Percentiles rank a stretch among this genome's conserved stretches.
phyloP scores from a whole-genome alignment of 108 stramenopile species.

The Epipyxis sp. region DNA sequence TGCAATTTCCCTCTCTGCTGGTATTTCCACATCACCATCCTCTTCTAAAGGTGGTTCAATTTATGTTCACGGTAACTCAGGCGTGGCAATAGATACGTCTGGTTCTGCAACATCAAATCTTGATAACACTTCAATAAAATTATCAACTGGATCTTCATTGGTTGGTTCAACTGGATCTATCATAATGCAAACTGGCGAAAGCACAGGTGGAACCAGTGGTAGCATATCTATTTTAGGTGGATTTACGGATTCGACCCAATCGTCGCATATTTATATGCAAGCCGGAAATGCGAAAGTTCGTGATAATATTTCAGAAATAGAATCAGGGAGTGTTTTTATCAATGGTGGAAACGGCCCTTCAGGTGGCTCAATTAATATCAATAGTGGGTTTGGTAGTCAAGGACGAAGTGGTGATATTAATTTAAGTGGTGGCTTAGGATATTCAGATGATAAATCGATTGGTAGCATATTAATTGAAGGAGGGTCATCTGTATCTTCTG shows the following conservation, averaged over 20 bases:
- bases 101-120: background rate
- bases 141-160: background rate
- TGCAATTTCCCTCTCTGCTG: background rate
- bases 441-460: background rate
- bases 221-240: background rate
- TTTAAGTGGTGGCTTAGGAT: background rate
- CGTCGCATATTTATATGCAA: background rate
- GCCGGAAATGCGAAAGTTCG: background rate
- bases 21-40: background rate
- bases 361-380: background rate
- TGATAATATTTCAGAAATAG: background rate
- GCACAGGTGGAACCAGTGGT: background rate
- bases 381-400: background rate
- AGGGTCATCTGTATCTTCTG: constrained; percentile 5
- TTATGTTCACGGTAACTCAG: background rate
- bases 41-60: constrained; percentile 19
- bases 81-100: background rate
- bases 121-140: too few relatives aligned
- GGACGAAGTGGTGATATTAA: background rate
- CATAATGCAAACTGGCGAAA: constrained; percentile 4
- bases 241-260: background rate
- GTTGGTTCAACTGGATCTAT: constrained; percentile 7
- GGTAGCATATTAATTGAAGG: constrained; percentile 7
- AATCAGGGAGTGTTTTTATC: background rate
- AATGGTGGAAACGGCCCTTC: background rate